These are phyloP conservation scores for Phytophthora agathidicida DNA, from an alignment of 352 stramenopile genomes.

Conservation along the genomic window DNA sequence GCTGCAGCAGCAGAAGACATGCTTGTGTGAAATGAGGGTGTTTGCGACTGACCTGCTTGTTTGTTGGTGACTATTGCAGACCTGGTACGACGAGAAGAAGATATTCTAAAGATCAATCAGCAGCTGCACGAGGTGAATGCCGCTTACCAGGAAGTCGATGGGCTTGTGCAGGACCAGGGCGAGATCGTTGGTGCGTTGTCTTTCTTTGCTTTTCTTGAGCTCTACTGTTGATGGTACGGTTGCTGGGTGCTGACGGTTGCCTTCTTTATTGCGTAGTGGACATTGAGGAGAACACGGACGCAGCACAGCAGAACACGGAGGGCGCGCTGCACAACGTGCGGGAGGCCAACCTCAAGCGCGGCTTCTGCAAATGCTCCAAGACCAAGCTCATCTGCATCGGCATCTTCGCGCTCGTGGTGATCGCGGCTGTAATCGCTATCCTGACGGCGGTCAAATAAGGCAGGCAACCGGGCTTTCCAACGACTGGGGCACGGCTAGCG, in stretches of 20 bases:
- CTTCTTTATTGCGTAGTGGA: conserved; percentile 39
- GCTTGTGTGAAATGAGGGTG: too few species aligned
- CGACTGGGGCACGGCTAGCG: not conserved
- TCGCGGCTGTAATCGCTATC: conserved; percentile 53
- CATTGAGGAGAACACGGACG: conserved; percentile 61
- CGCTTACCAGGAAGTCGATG: conserved; percentile 68
- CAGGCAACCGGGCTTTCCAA: conserved; percentile 4
- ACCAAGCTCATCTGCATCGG: conserved; percentile 66
- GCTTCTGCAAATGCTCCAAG: conserved; percentile 65
- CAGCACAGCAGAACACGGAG: conserved; percentile 56
- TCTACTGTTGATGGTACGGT: not conserved
- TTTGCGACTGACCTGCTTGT: too few species aligned
- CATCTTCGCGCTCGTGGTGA: conserved; percentile 54
- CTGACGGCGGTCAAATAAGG: conserved; percentile 44
- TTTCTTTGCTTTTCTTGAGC: not conserved
- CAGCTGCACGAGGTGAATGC: conserved; percentile 72
- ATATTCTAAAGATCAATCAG: conserved; percentile 79
- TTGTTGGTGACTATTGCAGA: conserved; percentile 35
- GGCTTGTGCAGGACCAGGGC: conserved; percentile 65
- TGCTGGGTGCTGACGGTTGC: conserved; percentile 2
- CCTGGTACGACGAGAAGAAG: conserved; percentile 62
- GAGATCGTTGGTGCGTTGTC: conserved; percentile 64
- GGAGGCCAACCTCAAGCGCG: conserved; percentile 52
- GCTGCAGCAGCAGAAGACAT: too few species aligned
- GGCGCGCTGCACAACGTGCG: conserved; percentile 58